These are phyloP conservation scores for Chromera velia DNA, from an alignment of 73 alveolate genomes.

Conservation along the genomic window DNA sequence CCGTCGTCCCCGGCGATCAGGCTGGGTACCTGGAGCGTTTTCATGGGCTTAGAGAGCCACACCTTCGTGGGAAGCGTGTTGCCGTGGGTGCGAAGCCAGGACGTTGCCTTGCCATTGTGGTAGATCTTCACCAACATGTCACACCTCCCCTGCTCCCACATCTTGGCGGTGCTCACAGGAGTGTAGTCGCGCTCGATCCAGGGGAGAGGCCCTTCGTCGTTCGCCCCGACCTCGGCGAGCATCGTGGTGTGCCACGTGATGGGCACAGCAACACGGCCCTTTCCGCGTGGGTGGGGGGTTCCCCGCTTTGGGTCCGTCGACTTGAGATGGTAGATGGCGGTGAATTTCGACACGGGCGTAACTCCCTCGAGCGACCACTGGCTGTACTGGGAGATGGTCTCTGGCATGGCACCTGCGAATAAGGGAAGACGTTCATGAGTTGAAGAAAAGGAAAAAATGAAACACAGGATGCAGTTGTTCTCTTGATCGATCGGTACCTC, in stretches of 20 bases:
- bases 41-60: slow-evolving; percentile 13
- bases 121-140: slow-evolving; percentile 15
- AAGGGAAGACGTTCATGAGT: not conserved
- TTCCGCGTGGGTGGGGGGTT: slow-evolving; percentile 14
- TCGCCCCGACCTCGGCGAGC: slow-evolving; percentile 6
- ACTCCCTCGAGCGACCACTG: slow-evolving; percentile 4
- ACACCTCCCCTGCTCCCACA: slow-evolving; percentile 15
- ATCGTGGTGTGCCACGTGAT: slow-evolving; percentile 19
- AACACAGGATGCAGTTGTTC: not conserved
- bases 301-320: slow-evolving; percentile 22
- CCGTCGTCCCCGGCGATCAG: not conserved
- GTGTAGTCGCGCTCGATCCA: slow-evolving; percentile 33
- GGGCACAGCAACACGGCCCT: not conserved
- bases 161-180: slow-evolving; percentile 13
- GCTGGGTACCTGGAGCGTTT: slow-evolving; percentile 7
- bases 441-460: not conserved
- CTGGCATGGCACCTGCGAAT: not conserved
- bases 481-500: not conserved
- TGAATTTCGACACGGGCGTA: not conserved
- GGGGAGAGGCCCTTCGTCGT: slow-evolving; percentile 9
- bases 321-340: slow-evolving; percentile 3
- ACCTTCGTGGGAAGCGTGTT: not conserved
- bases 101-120: slow-evolving; percentile 9
- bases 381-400: slow-evolving; percentile 1
- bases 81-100: slow-evolving; percentile 3